Conservation (phyloP, 1,284 basidiomycete species). For the Rhodotorula sp. region DNA sequence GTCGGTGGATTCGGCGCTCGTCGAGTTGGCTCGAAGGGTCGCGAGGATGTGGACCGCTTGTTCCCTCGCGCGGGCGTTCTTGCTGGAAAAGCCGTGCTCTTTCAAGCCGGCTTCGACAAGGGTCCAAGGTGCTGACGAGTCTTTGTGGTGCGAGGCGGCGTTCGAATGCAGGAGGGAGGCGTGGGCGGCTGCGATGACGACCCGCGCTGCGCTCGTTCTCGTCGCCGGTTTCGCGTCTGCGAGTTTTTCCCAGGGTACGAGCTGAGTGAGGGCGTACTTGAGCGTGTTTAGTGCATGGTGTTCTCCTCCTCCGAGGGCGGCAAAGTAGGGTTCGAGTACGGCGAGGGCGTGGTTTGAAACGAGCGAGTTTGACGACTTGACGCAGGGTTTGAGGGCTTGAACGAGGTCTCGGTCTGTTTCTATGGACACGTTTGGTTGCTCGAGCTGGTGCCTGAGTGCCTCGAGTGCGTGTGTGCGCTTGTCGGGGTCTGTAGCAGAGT, state of each 20-base stretch:
- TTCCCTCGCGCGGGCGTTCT: slow-evolving; percentile 61
- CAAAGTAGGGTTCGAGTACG: slow-evolving; percentile 44
- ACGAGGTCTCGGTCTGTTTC: slow-evolving; percentile 67
- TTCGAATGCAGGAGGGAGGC: slow-evolving; percentile 52
- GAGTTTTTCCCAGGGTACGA: slow-evolving; percentile 74
- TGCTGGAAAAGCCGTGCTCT: slow-evolving; percentile 72
- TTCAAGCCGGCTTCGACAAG: slow-evolving; percentile 71
- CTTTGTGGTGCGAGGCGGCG: slow-evolving; percentile 54
- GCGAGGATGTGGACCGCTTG: slow-evolving; percentile 52
- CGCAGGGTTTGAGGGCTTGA: slow-evolving; percentile 65
- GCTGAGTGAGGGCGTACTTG: slow-evolving; percentile 63
- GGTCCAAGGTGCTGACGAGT: slow-evolving; percentile 61
- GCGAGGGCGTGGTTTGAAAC: slow-evolving; percentile 51
- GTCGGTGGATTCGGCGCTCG: slow-evolving; percentile 49
- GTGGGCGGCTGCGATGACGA: slow-evolving; percentile 54
- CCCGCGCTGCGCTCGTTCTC: slow-evolving; percentile 70
- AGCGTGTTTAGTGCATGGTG: slow-evolving; percentile 50
- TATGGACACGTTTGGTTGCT: slow-evolving; percentile 54
- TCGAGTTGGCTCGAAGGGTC: slow-evolving; percentile 8
- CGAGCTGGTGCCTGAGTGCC: neutral
- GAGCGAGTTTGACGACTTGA: slow-evolving; percentile 76
- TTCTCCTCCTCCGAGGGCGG: slow-evolving; percentile 5
- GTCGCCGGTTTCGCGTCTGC: slow-evolving; percentile 72
- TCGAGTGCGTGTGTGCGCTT: slow-evolving; percentile 22
- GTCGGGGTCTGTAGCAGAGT: slow-evolving; percentile 19